Percentiles rank a stretch among this genome's conserved stretches.
These are phyloP conservation scores for Teunomyces funiuensis DNA, from an alignment of 805 yeast species.

Conservation along the genomic window DNA sequence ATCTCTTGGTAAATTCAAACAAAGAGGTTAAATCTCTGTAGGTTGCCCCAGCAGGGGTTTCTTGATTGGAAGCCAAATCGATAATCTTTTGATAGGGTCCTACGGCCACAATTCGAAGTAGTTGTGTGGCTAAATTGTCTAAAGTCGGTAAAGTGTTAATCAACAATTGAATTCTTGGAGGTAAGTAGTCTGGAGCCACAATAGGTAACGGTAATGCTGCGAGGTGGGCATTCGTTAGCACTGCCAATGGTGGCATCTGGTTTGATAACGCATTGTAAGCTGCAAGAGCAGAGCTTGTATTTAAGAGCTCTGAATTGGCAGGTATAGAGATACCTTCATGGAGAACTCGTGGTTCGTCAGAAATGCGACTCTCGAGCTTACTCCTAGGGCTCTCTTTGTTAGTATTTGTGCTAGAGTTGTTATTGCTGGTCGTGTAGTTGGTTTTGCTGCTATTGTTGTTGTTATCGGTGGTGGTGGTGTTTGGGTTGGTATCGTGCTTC, in stretches of 20 bases:
- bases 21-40: conserved; percentile 69
- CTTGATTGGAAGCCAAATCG: conserved; percentile 64
- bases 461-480: no score
- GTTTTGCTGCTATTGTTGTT: background rate
- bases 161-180: conserved; percentile 62
- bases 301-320: conserved; percentile 41
- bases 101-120: conserved; percentile 67
- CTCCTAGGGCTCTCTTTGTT: conserved; percentile 3
- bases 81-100: conserved; percentile 77
- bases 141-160: conserved; percentile 71
- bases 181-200: conserved; percentile 54
- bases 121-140: conserved; percentile 80
- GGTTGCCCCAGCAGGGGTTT: conserved; percentile 63
- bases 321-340: conserved; percentile 28
- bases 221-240: conserved; percentile 47
- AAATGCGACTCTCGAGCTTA: conserved; percentile 1
- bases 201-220: conserved; percentile 61
- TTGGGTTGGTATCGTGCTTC: conserved; percentile 1
- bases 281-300: conserved; percentile 40
- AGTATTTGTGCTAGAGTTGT: conserved; percentile 1
- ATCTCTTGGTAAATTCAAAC: conserved; percentile 72
- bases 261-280: conserved; percentile 43
- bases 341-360: conserved; percentile 5
- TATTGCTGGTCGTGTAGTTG: background rate
- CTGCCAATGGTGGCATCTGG: conserved; percentile 36